These are phyloP conservation scores for Phytopythium litorale DNA, from an alignment of 352 stramenopile species.

Conservation along the genomic window DNA sequence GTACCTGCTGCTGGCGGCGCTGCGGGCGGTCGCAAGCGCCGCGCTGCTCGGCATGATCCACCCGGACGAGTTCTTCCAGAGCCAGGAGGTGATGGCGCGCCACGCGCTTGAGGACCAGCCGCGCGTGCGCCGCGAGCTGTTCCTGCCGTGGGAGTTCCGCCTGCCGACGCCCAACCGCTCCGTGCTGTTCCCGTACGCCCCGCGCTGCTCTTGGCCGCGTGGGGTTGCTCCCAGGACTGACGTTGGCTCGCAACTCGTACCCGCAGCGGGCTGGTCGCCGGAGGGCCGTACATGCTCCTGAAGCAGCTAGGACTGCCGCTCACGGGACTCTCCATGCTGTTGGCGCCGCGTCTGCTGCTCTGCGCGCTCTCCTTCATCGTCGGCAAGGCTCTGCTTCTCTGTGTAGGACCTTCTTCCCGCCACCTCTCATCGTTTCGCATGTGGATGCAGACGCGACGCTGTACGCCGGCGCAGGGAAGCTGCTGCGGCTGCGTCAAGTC, in stretches of 20 bases:
- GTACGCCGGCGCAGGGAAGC: conserved; percentile 31
- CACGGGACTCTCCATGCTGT: conserved; percentile 40
- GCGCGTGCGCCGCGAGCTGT: conserved; percentile 25
- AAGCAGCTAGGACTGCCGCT: conserved; percentile 31
- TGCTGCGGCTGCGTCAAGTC: conserved; percentile 14
- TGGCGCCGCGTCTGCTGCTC: conserved; percentile 57
- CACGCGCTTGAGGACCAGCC: conserved; percentile 27
- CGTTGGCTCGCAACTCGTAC: not conserved
- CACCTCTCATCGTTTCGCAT: not conserved
- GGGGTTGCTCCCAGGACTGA: not conserved
- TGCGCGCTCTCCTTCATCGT: conserved; percentile 53
- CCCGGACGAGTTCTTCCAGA: conserved; percentile 88
- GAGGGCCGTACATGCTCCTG: conserved; percentile 45
- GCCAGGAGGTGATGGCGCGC: conserved; percentile 76
- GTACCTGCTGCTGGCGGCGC: conserved; percentile 33
- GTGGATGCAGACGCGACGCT: conserved; percentile 30
- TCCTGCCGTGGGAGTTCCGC: conserved; percentile 77
- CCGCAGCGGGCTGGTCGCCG: conserved; percentile 40
- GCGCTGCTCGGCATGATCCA: conserved; percentile 60
- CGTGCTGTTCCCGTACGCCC: conserved; percentile 61
- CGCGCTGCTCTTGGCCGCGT: not conserved
- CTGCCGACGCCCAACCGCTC: conserved; percentile 63
- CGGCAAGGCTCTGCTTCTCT: conserved; percentile 15
- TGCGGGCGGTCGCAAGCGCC: conserved; percentile 33
- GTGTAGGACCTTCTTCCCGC: not conserved